Conservation (phyloP, 2,329 filamentous ascomycete species). For the Cytospora chrysosperma region DNA sequence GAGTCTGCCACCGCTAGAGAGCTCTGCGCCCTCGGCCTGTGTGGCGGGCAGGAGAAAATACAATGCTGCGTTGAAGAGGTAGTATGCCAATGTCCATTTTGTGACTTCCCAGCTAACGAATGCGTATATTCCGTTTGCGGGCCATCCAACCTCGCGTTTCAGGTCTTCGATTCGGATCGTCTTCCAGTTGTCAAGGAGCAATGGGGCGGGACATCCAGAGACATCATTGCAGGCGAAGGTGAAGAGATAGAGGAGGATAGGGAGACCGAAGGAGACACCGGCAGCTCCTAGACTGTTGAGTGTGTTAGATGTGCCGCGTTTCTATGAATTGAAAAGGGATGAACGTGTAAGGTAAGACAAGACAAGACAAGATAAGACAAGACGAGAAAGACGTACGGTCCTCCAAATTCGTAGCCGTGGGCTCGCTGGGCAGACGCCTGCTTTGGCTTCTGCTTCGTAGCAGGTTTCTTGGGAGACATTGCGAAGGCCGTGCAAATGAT, state of each 20-base stretch:
- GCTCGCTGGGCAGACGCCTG: slow-evolving; percentile 29
- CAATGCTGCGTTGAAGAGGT: slow-evolving; percentile 70
- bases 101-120: slow-evolving; percentile 69
- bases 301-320: background rate
- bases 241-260: slow-evolving; percentile 74
- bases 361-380: background rate
- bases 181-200: slow-evolving; percentile 65
- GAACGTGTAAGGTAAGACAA: background rate
- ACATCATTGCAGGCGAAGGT: slow-evolving; percentile 90
- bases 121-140: slow-evolving; percentile 65
- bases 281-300: slow-evolving; percentile 67
- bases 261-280: slow-evolving; percentile 76
- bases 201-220: slow-evolving; percentile 85
- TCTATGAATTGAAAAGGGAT: background rate
- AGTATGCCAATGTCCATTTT: slow-evolving; percentile 73
- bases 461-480: slow-evolving; percentile 14
- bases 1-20: slow-evolving; percentile 70
- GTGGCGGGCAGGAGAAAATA: slow-evolving; percentile 75
- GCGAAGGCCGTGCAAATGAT: background rate
- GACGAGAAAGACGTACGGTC: slow-evolving; percentile 49
- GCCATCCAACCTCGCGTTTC: slow-evolving; percentile 82
- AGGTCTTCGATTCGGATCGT: slow-evolving; percentile 69
- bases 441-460: slow-evolving; percentile 24
- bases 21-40: slow-evolving; percentile 66
- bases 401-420: slow-evolving; percentile 53